phyloP scores from a whole-genome alignment of 108 stramenopile genomes.

The Fistulifera pelliculosa region DNA sequence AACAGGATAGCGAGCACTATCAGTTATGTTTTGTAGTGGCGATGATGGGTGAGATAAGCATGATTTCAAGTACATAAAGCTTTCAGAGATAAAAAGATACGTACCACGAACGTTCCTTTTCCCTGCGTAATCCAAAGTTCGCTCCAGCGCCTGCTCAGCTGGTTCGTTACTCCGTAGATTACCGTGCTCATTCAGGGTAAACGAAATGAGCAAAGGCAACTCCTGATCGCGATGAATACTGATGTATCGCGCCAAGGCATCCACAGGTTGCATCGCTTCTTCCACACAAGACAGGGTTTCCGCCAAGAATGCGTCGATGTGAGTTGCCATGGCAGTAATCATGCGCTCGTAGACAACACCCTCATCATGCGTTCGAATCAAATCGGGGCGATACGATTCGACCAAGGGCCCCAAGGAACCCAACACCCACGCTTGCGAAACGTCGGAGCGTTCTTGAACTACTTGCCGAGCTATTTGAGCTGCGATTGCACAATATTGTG shows the following conservation, averaged over 20 bases:
- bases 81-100: no score
- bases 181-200: slow-evolving; percentile 47
- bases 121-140: neutral
- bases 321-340: slow-evolving; percentile 36
- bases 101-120: neutral
- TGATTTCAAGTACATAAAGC: no score
- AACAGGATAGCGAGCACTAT: slow-evolving; percentile 56
- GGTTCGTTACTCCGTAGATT: slow-evolving; percentile 51
- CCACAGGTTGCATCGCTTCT: slow-evolving; percentile 62
- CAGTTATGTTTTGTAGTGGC: no score
- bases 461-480: slow-evolving; percentile 49
- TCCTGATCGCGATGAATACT: neutral
- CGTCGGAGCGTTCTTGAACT: slow-evolving; percentile 8
- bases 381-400: slow-evolving; percentile 70
- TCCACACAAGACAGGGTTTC: slow-evolving; percentile 75
- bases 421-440: slow-evolving; percentile 36
- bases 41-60: no score
- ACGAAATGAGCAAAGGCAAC: slow-evolving; percentile 55
- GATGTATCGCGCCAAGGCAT: slow-evolving; percentile 27
- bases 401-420: slow-evolving; percentile 72
- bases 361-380: slow-evolving; percentile 41
- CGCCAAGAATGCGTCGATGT: slow-evolving; percentile 61
- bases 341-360: slow-evolving; percentile 49
- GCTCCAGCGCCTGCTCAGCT: slow-evolving; percentile 8
- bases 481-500: slow-evolving; percentile 24